A percentile compares a stretch with the other conserved stretches of the same genome.
Conservation (phyloP, 495 filamentous ascomycete species). For the Xanthoparmelia taractica region DNA sequence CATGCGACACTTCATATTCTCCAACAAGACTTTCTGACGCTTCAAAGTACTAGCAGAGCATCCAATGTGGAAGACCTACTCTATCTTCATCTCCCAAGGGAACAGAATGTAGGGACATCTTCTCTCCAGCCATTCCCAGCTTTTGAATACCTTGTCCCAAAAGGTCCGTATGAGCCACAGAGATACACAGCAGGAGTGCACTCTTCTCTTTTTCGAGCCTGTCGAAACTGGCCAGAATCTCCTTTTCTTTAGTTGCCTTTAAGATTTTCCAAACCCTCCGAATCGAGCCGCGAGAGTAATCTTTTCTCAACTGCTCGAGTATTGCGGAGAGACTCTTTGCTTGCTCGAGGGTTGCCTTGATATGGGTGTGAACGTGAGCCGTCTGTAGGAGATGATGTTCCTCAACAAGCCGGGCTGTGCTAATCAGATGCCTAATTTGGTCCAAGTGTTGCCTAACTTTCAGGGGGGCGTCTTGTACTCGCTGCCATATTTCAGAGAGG, state of each 20-base stretch:
- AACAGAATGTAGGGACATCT: not conserved
- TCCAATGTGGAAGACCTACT: not conserved
- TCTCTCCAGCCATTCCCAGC: not conserved
- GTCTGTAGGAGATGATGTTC: conserved; percentile 2
- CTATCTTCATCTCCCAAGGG: not conserved
- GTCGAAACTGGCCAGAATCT: not conserved
- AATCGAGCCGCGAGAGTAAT: not conserved
- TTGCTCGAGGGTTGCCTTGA: not conserved
- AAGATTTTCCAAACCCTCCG: not conserved
- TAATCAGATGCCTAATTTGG: not conserved
- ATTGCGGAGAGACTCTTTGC: not conserved
- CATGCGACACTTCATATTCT: not conserved
- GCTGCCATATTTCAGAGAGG: conserved; percentile 3
- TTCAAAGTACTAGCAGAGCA: not conserved
- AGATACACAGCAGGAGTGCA: conserved; percentile 1
- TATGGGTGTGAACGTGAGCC: not conserved
- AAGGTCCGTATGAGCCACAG: not conserved
- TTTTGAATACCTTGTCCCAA: not conserved
- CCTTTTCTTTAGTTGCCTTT: not conserved
- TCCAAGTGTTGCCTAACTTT: conserved; percentile 5
- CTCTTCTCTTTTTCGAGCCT: conserved; percentile 12
- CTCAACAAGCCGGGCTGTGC: not conserved
- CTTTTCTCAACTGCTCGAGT: not conserved
- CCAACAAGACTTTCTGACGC: not conserved
- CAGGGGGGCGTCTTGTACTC: not conserved